Base-by-base conservation (phyloP, 306 rosid genomes). In the Cicer judaicum region DNA sequence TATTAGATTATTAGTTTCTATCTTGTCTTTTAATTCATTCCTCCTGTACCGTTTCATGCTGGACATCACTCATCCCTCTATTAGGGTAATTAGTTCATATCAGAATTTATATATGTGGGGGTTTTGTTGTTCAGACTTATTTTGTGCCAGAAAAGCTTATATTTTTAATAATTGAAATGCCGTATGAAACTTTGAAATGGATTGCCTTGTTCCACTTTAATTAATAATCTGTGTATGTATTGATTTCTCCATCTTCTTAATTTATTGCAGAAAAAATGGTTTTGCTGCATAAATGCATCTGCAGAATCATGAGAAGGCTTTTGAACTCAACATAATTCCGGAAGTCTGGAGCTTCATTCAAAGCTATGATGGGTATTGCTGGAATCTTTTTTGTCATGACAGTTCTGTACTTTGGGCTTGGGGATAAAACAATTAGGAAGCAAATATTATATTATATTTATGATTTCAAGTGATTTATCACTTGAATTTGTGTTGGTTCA, bases 261-360 rank as follows among this genome's bases (percentile, higher is more conserved):
- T 44, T 24, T 34, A 40, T 16, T 80, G 83, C 91, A 89, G 93
- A 92, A 79, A 79, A 89, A 89, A 85, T 92, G 97, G 97, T 84
- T 90, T 74, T 92, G 96, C 93, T 92, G 96, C 89, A 62, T 87
- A 60, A 24, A 66, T 50, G 0, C 78, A 8, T 5, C 80, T 47
- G 86, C 89, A 0, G 86, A 87, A 78, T 57, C 89, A 1, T 89
- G 87, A 88, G 57, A 87, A 79, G 21, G 64, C 70, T 64, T 41
- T 63, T 39, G 54, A 71, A 74, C 75, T 24, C 70, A 49, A 64
- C 52, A 62, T 72, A 67, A 56, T 88, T 83, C 83, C 81, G 75
- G 85, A 78, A 78, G 79, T 72, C 84, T 82, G 87, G 89, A 89
- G 90, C 86, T 84, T 72, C 75, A 69, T 76, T 49, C 34, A n/a